A percentile compares a stretch with the other conserved stretches of the same genome.
Conservation (phyloP, 805 yeast genomes). For the Schizosaccharomyces pombe region DNA sequence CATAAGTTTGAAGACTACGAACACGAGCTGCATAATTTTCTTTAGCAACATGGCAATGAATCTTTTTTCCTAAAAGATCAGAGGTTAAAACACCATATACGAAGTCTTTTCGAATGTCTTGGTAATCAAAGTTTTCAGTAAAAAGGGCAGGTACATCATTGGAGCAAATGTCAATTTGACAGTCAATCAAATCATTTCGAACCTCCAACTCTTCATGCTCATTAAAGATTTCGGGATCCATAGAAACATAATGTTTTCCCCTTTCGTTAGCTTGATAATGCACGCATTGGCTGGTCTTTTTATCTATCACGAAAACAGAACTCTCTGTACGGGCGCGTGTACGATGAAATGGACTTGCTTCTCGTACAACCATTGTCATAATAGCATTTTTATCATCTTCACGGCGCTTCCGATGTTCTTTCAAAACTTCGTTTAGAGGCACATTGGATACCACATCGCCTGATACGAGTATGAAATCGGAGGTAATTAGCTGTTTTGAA, state of each 20-base stretch:
- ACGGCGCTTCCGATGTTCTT: conserved; percentile 48
- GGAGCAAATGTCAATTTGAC: conserved; percentile 87
- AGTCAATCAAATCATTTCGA: conserved; percentile 84
- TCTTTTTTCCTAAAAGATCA: conserved; percentile 72
- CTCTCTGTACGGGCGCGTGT: conserved; percentile 54
- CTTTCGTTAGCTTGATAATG: conserved; percentile 46
- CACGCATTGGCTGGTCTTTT: conserved; percentile 48
- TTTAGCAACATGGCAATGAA: conserved; percentile 64
- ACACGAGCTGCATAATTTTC: conserved; percentile 81
- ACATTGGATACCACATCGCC: conserved; percentile 93
- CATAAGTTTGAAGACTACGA: conserved; percentile 85
- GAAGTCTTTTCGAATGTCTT: conserved; percentile 62
- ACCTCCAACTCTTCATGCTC: conserved; percentile 47
- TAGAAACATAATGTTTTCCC: conserved; percentile 20
- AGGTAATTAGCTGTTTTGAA: conserved; percentile 65
- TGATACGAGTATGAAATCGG: conserved; percentile 70
- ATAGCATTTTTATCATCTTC: conserved; percentile 65
- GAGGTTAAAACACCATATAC: conserved; percentile 75
- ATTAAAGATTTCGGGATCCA: conserved; percentile 68
- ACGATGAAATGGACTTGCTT: conserved; percentile 64
- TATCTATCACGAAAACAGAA: conserved; percentile 64
- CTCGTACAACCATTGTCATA: conserved; percentile 77
- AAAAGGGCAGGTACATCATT: conserved; percentile 86
- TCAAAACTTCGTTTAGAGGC: conserved; percentile 50
- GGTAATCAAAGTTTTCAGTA: conserved; percentile 91